Evolutionary conservation across 2,329 filamentous ascomycete species (phyloP).

Genomic region (Ophiosphaerella herpotricha): DNA sequence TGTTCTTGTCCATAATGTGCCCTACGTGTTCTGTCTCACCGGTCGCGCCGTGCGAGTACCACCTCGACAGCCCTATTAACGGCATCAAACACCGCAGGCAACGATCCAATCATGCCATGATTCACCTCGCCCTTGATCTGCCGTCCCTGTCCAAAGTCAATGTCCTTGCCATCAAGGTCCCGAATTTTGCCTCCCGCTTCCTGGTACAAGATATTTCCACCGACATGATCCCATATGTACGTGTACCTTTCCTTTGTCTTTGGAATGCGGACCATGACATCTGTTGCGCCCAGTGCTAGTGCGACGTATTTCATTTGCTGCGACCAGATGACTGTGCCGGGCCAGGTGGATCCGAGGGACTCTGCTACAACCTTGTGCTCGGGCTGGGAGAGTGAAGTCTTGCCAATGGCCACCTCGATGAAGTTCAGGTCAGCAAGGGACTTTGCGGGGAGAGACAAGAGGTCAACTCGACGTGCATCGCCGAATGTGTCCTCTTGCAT

Average conservation of each 20-base stretch:
- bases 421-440: slow-evolving; percentile 47
- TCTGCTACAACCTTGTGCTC: slow-evolving; percentile 46
- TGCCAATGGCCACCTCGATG: slow-evolving; percentile 52
- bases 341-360: slow-evolving; percentile 50
- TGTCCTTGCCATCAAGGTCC: slow-evolving; percentile 55
- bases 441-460: slow-evolving; percentile 19
- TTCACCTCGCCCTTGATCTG: slow-evolving; percentile 38
- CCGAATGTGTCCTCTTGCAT: slow-evolving; percentile 44
- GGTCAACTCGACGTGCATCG: slow-evolving; percentile 38
- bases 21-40: not conserved
- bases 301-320: slow-evolving; percentile 61
- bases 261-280: slow-evolving; percentile 56
- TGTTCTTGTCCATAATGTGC: too few relatives aligned
- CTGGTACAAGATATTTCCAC: slow-evolving; percentile 56
- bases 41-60: slow-evolving; percentile 18
- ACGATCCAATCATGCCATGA: slow-evolving; percentile 42
- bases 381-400: slow-evolving; percentile 42
- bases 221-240: slow-evolving; percentile 62
- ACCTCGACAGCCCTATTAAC: slow-evolving; percentile 34
- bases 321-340: slow-evolving; percentile 57
- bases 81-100: slow-evolving; percentile 31
- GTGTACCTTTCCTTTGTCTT: slow-evolving; percentile 50
- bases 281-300: slow-evolving; percentile 55
- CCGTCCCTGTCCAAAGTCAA: slow-evolving; percentile 52
- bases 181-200: slow-evolving; percentile 58